phyloP scores from a whole-genome alignment of 768 basidiomycete species.

The Chlorophyllum brunneum region DNA sequence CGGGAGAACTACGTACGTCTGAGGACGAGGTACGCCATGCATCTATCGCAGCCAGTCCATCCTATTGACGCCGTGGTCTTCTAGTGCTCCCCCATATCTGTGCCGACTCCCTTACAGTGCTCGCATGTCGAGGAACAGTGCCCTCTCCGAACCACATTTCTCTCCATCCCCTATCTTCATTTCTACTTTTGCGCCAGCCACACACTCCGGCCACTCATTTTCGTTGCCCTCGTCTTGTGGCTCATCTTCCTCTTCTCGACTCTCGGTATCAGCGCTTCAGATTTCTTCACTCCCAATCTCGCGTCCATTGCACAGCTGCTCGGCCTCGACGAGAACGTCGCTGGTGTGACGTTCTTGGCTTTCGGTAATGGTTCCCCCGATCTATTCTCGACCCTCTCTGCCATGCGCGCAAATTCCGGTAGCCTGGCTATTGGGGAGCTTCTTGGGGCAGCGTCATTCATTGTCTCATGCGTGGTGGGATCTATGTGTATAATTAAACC shows the following conservation, averaged over 20 bases:
- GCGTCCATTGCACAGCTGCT: slow-evolving; percentile 84
- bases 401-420: slow-evolving; percentile 82
- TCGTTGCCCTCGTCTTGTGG: slow-evolving; percentile 69
- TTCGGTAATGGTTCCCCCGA: slow-evolving; percentile 98
- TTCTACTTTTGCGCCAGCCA: slow-evolving; percentile 66
- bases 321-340: slow-evolving; percentile 88
- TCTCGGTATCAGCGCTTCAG: slow-evolving; percentile 90
- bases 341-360: slow-evolving; percentile 94
- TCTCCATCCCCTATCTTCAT: slow-evolving; percentile 66
- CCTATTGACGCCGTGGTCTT: neutral
- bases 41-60: neutral
- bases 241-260: slow-evolving; percentile 92
- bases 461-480: slow-evolving; percentile 93
- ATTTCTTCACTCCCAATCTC: slow-evolving; percentile 97
- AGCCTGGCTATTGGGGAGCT: slow-evolving; percentile 93
- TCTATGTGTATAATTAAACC: slow-evolving; percentile 98
- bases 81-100: slow-evolving; percentile 65
- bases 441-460: slow-evolving; percentile 92
- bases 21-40: slow-evolving; percentile 10
- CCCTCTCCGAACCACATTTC: slow-evolving; percentile 54
- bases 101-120: slow-evolving; percentile 58
- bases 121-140: slow-evolving; percentile 57
- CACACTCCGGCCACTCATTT: slow-evolving; percentile 53
- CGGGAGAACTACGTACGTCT: slow-evolving; percentile 18
- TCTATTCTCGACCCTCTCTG: slow-evolving; percentile 93